Conservation (phyloP, 2,329 filamentous ascomycete species). For the Calonectria hongkongensis region DNA sequence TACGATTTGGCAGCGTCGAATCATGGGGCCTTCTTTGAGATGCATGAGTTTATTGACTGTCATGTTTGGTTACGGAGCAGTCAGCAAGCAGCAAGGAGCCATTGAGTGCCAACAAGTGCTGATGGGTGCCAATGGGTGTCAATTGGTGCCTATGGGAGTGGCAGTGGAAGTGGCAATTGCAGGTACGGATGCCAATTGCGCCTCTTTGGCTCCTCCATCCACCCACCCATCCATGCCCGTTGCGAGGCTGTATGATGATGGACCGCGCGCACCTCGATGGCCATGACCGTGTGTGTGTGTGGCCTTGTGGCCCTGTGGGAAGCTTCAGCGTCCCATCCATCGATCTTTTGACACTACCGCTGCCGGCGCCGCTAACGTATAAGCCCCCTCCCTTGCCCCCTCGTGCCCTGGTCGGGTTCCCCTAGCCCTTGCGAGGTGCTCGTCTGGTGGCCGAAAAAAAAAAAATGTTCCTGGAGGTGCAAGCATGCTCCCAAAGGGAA, state of each 20-base stretch:
- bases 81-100: background rate
- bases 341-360: constrained; percentile 21
- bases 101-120: background rate
- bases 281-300: background rate
- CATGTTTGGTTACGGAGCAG: background rate
- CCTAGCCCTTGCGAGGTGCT: background rate
- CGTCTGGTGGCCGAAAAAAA: background rate
- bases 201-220: background rate
- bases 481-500: background rate
- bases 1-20: constrained; percentile 16
- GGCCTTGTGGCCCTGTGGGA: background rate
- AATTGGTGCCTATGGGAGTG: background rate
- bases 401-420: background rate
- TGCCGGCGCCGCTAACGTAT: constrained; percentile 13
- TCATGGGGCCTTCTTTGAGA: constrained; percentile 11
- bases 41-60: background rate
- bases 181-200: background rate
- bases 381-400: background rate
- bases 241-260: constrained; percentile 7
- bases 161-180: constrained; percentile 14
- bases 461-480: constrained; percentile 6
- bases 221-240: background rate
- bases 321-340: constrained; percentile 27
- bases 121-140: too few relatives aligned
- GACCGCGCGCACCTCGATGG: background rate